A percentile compares a stretch with the other conserved stretches of the same genome.
Conservation (phyloP, 2,329 filamentous ascomycete species). For the Tolypocladium amazonense region DNA sequence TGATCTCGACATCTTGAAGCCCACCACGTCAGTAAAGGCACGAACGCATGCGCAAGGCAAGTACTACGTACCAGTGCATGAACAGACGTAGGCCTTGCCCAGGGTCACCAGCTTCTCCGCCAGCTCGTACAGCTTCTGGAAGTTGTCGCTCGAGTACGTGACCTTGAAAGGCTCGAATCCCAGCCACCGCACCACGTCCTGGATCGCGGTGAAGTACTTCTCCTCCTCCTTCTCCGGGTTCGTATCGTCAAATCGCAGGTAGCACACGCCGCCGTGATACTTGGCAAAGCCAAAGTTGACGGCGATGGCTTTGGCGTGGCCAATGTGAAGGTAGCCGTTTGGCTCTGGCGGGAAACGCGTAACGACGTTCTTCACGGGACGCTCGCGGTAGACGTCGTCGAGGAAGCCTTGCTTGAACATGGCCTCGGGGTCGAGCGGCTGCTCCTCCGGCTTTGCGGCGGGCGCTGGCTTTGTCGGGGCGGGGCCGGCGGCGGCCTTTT, state of each 20-base stretch:
- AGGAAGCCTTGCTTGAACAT: conserved; percentile 80
- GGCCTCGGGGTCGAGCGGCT: conserved; percentile 39
- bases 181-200: conserved; percentile 80
- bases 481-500: conserved; percentile 61
- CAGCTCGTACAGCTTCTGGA: conserved; percentile 70
- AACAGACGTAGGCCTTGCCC: conserved; percentile 68
- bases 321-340: conserved; percentile 88
- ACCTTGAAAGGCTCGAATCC: conserved; percentile 41
- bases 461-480: conserved; percentile 24
- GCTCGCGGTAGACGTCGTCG: conserved; percentile 58
- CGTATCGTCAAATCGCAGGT: conserved; percentile 71
- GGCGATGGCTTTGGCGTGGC: conserved; percentile 90
- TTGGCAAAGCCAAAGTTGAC: conserved; percentile 94
- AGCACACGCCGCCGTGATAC: conserved; percentile 56
- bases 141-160: conserved; percentile 82
- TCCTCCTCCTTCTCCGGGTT: conserved; percentile 92
- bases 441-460: conserved; percentile 22
- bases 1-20: conserved; percentile 60
- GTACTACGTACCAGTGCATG: conserved; percentile 65
- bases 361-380: conserved; percentile 48
- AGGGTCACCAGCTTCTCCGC: conserved; percentile 69
- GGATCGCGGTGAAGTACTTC: conserved; percentile 78
- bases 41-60: neutral
- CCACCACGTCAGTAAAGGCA: neutral
- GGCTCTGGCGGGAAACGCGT: conserved; percentile 79